phyloP scores from a whole-genome alignment of 2,329 filamentous ascomycete genomes.

The Mariannaea sp. region DNA sequence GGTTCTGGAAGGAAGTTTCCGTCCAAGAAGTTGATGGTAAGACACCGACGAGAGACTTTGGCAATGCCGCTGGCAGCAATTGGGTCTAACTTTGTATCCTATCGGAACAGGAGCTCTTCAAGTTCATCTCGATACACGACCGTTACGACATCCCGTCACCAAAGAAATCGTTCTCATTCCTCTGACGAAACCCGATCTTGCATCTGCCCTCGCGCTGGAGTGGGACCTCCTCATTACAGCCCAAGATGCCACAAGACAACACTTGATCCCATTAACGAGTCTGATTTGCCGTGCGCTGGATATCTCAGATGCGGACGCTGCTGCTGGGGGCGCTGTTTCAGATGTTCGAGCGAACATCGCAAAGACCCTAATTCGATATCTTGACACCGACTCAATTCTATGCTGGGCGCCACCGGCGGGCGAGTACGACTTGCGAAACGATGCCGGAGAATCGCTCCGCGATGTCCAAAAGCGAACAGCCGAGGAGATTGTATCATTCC shows the following conservation, averaged over 20 bases:
- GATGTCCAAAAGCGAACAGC: conserved; percentile 73
- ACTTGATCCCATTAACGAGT: conserved; percentile 89
- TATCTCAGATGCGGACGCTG: conserved; percentile 69
- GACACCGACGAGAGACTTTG: conserved; percentile 21
- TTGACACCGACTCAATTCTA: conserved; percentile 89
- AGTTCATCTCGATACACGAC: conserved; percentile 76
- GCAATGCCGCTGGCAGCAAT: too few relatives aligned
- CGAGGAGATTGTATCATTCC: conserved; percentile 70
- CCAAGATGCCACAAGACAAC: conserved; percentile 81
- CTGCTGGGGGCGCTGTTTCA: conserved; percentile 40
- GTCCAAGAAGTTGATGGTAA: conserved; percentile 70
- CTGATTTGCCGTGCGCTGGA: conserved; percentile 83
- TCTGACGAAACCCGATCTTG: conserved; percentile 76
- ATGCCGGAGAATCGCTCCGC: conserved; percentile 64
- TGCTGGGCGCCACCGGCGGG: conserved; percentile 75
- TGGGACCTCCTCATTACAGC: conserved; percentile 86
- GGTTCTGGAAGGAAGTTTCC: conserved; percentile 87
- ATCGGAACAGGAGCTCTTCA: conserved; percentile 51
- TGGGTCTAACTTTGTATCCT: conserved; percentile 9
- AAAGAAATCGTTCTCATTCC: conserved; percentile 76
- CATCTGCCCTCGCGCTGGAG: conserved; percentile 84
- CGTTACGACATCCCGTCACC: conserved; percentile 76
- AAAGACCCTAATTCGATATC: conserved; percentile 76
- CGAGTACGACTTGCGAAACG: conserved; percentile 53
- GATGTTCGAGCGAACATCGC: conserved; percentile 68